Percentiles rank a stretch among this genome's conserved stretches.
phyloP scores from a whole-genome alignment of 75 land plant species.

The Pinus albicaulis region DNA sequence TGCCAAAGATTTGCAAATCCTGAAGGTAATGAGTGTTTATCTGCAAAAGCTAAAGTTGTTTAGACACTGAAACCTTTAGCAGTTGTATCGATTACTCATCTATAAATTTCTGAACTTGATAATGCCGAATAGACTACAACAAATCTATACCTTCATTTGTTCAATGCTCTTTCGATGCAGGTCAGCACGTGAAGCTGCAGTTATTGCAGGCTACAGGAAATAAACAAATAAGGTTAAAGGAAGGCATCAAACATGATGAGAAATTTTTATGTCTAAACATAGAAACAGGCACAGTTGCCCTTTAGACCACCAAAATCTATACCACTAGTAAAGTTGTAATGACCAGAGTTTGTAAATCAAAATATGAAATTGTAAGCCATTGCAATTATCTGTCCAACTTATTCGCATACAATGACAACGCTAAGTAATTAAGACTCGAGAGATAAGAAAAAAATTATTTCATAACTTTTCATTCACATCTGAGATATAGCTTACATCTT shows the following conservation, averaged over 20 bases:
- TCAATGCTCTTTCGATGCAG: conserved; percentile 75
- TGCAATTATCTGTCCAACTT: background rate
- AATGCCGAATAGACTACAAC: background rate
- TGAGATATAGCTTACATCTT: conserved; percentile 19
- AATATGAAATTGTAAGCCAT: background rate
- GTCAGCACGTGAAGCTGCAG: conserved; percentile 65
- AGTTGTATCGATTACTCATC: no score
- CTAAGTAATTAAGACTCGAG: background rate
- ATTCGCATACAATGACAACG: background rate
- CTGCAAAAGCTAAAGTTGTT: conserved; percentile 57
- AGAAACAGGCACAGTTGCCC: background rate
- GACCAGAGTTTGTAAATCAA: background rate
- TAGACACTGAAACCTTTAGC: conserved; percentile 48
- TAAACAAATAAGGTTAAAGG: background rate
- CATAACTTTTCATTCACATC: background rate
- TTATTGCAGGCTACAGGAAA: conserved; percentile 47
- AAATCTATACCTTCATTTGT: conserved; percentile 61
- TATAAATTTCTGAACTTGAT: background rate
- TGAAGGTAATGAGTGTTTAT: conserved; percentile 65
- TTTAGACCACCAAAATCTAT: conserved; percentile 13
- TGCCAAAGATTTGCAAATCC: conserved; percentile 85
- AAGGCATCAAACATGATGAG: background rate
- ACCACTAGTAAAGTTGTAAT: background rate
- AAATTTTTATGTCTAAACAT: background rate
- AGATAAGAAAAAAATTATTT: background rate